Evolutionary conservation across 2,329 filamentous ascomycete genomes (phyloP).

Genomic region (Fusarium palustre): DNA sequence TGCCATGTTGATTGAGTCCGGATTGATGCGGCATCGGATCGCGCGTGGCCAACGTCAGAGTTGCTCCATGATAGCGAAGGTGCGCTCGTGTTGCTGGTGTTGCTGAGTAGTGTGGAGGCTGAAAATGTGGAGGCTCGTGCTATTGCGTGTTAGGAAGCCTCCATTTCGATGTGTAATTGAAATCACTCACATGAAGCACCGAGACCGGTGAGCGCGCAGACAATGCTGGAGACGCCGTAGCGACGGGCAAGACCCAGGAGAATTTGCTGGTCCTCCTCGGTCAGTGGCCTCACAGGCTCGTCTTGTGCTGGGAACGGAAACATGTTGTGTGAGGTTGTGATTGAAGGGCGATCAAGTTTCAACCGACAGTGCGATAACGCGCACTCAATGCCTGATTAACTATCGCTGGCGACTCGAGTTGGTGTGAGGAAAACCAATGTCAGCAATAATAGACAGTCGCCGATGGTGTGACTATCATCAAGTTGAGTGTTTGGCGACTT

Average conservation of each 20-base stretch:
- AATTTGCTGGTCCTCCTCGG: slow-evolving; percentile 55
- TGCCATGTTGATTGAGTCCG: slow-evolving; percentile 56
- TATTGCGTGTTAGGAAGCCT: slow-evolving; percentile 39
- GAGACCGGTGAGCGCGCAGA: slow-evolving; percentile 53
- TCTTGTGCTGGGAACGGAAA: slow-evolving; percentile 52
- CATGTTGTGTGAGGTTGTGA: slow-evolving; percentile 45
- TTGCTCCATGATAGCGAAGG: slow-evolving; percentile 58
- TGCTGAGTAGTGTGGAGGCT: slow-evolving; percentile 56
- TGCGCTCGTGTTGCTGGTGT: slow-evolving; percentile 55
- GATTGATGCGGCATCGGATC: slow-evolving; percentile 56
- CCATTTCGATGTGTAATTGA: slow-evolving; percentile 3
- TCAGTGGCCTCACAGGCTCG: slow-evolving; percentile 52
- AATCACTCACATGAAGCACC: slow-evolving; percentile 53
- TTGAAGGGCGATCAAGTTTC: slow-evolving; percentile 26
- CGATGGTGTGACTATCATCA: slow-evolving; percentile 29
- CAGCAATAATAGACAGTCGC: slow-evolving; percentile 29
- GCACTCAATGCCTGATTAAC: slow-evolving; percentile 42
- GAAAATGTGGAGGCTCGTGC: slow-evolving; percentile 56
- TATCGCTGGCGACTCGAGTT: slow-evolving; percentile 20
- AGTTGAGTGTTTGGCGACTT: slow-evolving; percentile 10
- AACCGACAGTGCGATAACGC: slow-evolving; percentile 38
- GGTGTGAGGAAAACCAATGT: slow-evolving; percentile 13
- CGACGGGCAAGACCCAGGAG: slow-evolving; percentile 53
- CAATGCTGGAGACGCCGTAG: slow-evolving; percentile 54
- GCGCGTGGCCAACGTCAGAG: slow-evolving; percentile 55